These are phyloP conservation scores for Fusarium verticillioides DNA, from an alignment of 2,329 filamentous ascomycete genomes.

Conservation along the genomic window DNA sequence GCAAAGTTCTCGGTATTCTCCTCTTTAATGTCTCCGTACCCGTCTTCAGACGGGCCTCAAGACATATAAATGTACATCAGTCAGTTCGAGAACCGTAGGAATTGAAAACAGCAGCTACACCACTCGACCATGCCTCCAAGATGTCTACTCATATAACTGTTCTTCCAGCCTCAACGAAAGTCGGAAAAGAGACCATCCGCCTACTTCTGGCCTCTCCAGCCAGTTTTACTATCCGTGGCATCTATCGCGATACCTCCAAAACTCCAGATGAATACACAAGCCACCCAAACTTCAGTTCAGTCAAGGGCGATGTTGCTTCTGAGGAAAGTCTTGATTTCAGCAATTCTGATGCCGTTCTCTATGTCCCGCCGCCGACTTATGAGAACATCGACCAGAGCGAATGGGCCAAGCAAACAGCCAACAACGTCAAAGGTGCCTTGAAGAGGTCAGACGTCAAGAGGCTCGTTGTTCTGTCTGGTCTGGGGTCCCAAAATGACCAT, in stretches of 20 bases:
- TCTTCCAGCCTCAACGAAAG: conserved; percentile 47
- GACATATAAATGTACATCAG: neutral
- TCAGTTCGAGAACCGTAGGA: neutral
- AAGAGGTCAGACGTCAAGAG: conserved; percentile 12
- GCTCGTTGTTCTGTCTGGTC: conserved; percentile 43
- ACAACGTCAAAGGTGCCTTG: conserved; percentile 39
- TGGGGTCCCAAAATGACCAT: conserved; percentile 45
- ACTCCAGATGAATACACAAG: conserved; percentile 44
- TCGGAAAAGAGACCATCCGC: conserved; percentile 44
- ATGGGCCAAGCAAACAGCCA: conserved; percentile 39
- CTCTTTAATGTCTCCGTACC: neutral
- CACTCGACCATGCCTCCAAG: neutral
- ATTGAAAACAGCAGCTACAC: neutral
- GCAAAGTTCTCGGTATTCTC: no score
- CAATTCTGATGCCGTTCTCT: conserved; percentile 46
- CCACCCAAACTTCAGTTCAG: conserved; percentile 42
- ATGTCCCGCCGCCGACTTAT: conserved; percentile 47
- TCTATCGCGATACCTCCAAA: conserved; percentile 46
- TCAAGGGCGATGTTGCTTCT: conserved; percentile 43
- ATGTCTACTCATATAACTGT: conserved; percentile 47
- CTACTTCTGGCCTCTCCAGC: conserved; percentile 37
- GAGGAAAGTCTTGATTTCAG: conserved; percentile 43
- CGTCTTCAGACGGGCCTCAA: neutral
- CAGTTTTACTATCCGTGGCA: conserved; percentile 38
- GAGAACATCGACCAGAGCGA: conserved; percentile 38